Percentiles rank a stretch among this genome's conserved stretches.
These are phyloP conservation scores for Penicillium pancosmium DNA, from an alignment of 495 filamentous ascomycete genomes.

Conservation along the genomic window DNA sequence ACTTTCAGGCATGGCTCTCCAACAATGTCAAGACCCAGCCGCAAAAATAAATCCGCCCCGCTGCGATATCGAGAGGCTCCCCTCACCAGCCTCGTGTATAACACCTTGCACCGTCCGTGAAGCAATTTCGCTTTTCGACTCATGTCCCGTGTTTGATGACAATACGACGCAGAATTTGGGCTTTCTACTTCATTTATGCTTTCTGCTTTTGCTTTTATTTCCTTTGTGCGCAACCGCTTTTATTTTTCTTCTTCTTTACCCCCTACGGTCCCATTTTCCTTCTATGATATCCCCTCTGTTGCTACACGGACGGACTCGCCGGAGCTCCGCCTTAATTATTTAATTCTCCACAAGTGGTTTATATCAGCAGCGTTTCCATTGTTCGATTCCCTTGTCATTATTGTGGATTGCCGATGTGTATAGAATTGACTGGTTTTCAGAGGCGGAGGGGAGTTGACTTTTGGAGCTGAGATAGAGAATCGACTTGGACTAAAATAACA, in stretches of 20 bases:
- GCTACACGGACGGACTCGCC: slow-evolving; percentile 27
- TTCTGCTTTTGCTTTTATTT: slow-evolving; percentile 18
- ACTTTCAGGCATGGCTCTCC: slow-evolving; percentile 76
- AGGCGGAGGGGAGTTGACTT: slow-evolving; percentile 12
- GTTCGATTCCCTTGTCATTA: slow-evolving; percentile 23
- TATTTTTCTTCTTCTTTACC: slow-evolving; percentile 14
- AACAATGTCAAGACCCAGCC: slow-evolving; percentile 86
- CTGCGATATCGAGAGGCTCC: slow-evolving; percentile 27
- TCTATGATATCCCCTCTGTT: slow-evolving; percentile 43
- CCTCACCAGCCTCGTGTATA: slow-evolving; percentile 41
- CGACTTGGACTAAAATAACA: slow-evolving; percentile 22
- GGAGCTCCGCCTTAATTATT: slow-evolving; percentile 34
- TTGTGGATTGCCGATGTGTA: slow-evolving; percentile 25
- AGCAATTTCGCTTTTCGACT: slow-evolving; percentile 34
- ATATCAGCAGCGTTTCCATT: slow-evolving; percentile 29
- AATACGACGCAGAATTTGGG: slow-evolving; percentile 51
- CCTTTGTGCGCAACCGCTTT: slow-evolving; percentile 22
- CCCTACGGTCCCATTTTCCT: slow-evolving; percentile 23
- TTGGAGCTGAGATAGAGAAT: slow-evolving; percentile 19
- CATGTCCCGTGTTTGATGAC: slow-evolving; percentile 50
- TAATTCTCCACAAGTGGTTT: slow-evolving; percentile 28
- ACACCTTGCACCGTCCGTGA: slow-evolving; percentile 39
- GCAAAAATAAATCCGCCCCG: slow-evolving; percentile 42
- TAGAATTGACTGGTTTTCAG: slow-evolving; percentile 23
- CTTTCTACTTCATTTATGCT: slow-evolving; percentile 27